phyloP scores from a whole-genome alignment of 495 filamentous ascomycete species.

The Trichoderma parareesei region DNA sequence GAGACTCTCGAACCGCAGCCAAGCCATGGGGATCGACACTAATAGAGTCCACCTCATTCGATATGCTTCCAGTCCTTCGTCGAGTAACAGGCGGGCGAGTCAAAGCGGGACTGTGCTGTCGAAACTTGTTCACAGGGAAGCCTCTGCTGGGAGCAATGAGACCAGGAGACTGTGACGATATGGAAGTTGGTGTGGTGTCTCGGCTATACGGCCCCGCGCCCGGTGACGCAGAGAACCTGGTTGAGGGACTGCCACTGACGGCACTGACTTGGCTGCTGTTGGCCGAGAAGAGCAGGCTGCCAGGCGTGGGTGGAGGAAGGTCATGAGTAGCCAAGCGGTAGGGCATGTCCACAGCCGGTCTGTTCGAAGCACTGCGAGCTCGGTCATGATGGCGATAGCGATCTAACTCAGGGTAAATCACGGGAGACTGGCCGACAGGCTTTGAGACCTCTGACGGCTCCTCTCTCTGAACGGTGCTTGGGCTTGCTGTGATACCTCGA shows the following conservation, averaged over 20 bases:
- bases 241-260: conserved; percentile 81
- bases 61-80: conserved; percentile 45
- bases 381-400: conserved; percentile 37
- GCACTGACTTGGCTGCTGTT: conserved; percentile 44
- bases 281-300: conserved; percentile 37
- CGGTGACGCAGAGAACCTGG: conserved; percentile 85
- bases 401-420: conserved; percentile 46
- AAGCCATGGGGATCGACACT: conserved; percentile 48
- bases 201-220: conserved; percentile 72
- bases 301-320: conserved; percentile 56
- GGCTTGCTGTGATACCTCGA: conserved; percentile 31
- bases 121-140: conserved; percentile 46
- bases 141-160: conserved; percentile 51
- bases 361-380: conserved; percentile 19
- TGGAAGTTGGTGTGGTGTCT: conserved; percentile 89
- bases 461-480: conserved; percentile 28
- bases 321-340: conserved; percentile 48
- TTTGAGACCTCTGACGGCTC: conserved; percentile 28
- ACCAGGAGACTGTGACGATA: conserved; percentile 91
- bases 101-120: conserved; percentile 56
- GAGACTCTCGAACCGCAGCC: conserved; percentile 54
- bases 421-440: conserved; percentile 25
- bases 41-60: conserved; percentile 41
- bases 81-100: conserved; percentile 62
- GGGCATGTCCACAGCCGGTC: conserved; percentile 26